Percentiles rank a stretch among this genome's conserved stretches.
phyloP scores from a whole-genome alignment of 1,139 yeast species.

The Pichia cactophila region DNA sequence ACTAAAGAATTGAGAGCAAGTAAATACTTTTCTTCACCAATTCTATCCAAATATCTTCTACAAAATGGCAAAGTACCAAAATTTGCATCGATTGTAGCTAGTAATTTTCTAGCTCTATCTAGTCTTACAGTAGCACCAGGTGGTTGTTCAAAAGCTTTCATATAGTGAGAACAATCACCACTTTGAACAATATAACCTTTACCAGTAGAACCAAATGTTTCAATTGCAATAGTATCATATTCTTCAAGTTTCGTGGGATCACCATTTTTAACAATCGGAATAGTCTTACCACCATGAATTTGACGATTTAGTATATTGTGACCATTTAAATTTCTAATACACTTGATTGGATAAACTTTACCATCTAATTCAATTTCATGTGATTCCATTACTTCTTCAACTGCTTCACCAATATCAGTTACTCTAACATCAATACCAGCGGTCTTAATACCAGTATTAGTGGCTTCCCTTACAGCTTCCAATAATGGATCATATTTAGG shows the following conservation, averaged over 20 bases:
- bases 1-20: conserved; percentile 85
- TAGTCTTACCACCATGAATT: conserved; percentile 93
- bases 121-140: conserved; percentile 45
- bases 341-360: conserved; percentile 73
- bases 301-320: conserved; percentile 79
- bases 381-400: conserved; percentile 96
- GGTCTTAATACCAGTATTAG: conserved; percentile 85
- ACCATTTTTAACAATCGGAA: conserved; percentile 89
- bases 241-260: conserved; percentile 98
- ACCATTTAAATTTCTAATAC: conserved; percentile 89
- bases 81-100: conserved; percentile 61
- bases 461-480: conserved; percentile 84
- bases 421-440: conserved; percentile 95
- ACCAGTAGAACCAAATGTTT: conserved; percentile 96
- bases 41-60: conserved; percentile 83
- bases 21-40: conserved; percentile 87
- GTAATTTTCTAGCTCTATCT: conserved; percentile 59
- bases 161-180: conserved; percentile 95
- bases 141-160: conserved; percentile 47
- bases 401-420: conserved; percentile 91
- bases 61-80: conserved; percentile 97
- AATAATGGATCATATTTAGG: conserved; percentile 73
- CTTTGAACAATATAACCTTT: conserved; percentile 77
- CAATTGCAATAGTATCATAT: conserved; percentile 96
- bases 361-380: conserved; percentile 91